Evolutionary conservation across 352 stramenopile genomes (phyloP).

Genomic region (Phytophthora quininea): DNA sequence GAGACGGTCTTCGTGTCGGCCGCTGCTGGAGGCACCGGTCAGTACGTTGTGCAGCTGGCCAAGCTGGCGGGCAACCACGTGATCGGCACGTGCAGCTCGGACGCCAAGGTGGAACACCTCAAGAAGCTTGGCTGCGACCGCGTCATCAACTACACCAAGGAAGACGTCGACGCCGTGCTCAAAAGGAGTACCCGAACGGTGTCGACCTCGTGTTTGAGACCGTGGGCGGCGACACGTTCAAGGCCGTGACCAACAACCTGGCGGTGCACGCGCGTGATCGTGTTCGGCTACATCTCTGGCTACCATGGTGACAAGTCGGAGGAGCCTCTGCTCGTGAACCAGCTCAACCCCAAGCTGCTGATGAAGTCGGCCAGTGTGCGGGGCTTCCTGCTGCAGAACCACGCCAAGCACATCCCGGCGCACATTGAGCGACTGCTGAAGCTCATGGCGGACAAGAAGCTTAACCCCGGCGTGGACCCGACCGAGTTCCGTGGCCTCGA

Average conservation of each 20-base stretch:
- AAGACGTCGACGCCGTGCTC: constrained; percentile 28
- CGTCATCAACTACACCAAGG: constrained; percentile 68
- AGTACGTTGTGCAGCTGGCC: constrained; percentile 1
- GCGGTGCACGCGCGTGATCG: background rate
- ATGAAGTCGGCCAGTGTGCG: background rate
- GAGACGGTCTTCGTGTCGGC: constrained; percentile 2
- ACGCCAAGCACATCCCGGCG: background rate
- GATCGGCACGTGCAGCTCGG: background rate
- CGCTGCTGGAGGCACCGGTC: background rate
- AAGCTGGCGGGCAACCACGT: constrained; percentile 1
- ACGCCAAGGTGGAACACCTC: background rate
- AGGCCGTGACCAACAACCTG: background rate
- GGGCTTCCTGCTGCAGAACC: background rate
- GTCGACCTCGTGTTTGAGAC: constrained; percentile 32
- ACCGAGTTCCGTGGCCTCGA: constrained; percentile 41
- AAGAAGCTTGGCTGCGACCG: constrained; percentile 35
- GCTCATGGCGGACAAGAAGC: background rate
- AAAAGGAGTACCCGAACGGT: constrained; percentile 32
- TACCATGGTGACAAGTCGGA: background rate
- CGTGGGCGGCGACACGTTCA: background rate
- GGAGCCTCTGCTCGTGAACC: background rate
- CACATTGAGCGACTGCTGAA: constrained; percentile 1
- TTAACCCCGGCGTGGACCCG: constrained; percentile 24
- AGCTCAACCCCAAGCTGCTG: background rate
- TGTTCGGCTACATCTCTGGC: background rate